These are phyloP conservation scores for Neurospora tetraspora DNA, from an alignment of 495 filamentous ascomycete genomes.

Conservation along the genomic window DNA sequence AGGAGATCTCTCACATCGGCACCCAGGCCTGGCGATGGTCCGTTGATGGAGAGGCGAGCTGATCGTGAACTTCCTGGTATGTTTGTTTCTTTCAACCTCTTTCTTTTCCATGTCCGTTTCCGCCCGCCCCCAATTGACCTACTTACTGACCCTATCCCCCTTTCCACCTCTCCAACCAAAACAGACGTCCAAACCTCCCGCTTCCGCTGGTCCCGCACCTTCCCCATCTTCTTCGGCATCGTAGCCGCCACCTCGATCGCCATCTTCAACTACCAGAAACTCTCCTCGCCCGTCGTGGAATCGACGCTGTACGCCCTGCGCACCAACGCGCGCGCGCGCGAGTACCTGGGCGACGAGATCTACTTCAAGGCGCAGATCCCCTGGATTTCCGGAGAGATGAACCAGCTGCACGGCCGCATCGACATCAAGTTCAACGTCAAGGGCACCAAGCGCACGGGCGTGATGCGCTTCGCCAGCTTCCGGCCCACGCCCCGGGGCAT, in stretches of 20 bases:
- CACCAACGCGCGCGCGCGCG: conserved; percentile 62
- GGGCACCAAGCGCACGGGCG: conserved; percentile 59
- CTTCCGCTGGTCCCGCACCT: conserved; percentile 37
- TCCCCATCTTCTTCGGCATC: conserved; percentile 46
- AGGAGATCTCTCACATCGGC: conserved; percentile 32
- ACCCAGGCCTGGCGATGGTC: conserved; percentile 48
- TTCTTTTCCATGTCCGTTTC: neutral
- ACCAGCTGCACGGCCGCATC: conserved; percentile 87
- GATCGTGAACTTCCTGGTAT: conserved; percentile 69
- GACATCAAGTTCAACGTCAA: conserved; percentile 82
- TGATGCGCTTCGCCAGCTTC: conserved; percentile 73
- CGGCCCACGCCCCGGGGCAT: conserved; percentile 60
- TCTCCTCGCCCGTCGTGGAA: conserved; percentile 67
- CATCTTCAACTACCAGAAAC: conserved; percentile 98
- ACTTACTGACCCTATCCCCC: neutral
- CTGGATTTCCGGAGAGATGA: conserved; percentile 88
- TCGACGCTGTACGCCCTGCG: conserved; percentile 86
- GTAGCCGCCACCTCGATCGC: conserved; percentile 59
- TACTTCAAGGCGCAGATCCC: conserved; percentile 82
- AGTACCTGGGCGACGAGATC: conserved; percentile 79
- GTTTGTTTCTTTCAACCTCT: too few species aligned
- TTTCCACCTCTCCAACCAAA: neutral
- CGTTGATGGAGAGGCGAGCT: conserved; percentile 66
- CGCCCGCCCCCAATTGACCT: neutral
- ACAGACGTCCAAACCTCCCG: conserved; percentile 18